Conservation (phyloP, 106 monocot species). For the Dioscorea dumetorum region DNA sequence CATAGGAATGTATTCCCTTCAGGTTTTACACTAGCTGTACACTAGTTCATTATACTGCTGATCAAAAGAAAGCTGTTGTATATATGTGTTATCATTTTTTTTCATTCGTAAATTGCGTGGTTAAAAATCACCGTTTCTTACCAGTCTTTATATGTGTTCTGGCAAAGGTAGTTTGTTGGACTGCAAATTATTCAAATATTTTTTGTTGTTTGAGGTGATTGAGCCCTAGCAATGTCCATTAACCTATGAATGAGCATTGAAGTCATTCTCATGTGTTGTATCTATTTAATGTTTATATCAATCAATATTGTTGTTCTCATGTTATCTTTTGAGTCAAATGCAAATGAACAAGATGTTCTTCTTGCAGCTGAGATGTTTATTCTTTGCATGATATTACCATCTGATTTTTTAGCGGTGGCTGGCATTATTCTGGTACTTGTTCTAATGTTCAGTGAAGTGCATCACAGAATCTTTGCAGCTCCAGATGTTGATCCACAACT, state of each 20-base stretch:
- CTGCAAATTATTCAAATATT: neutral
- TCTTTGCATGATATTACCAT: too few species aligned
- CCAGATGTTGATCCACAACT: too few species aligned
- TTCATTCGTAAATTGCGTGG: neutral
- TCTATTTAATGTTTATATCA: too few species aligned
- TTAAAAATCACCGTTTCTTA: neutral
- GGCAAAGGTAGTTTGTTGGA: neutral
- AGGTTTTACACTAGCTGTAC: conserved; percentile 5
- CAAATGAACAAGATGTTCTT: too few species aligned
- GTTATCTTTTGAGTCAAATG: too few species aligned
- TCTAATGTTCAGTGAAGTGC: too few species aligned
- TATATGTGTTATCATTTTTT: neutral
- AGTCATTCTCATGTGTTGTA: neutral
- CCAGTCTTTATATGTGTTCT: neutral
- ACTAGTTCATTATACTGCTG: neutral
- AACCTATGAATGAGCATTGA: neutral
- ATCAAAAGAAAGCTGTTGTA: conserved; percentile 15
- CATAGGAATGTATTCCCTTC: conserved; percentile 2
- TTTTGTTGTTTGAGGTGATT: neutral
- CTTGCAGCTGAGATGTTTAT: too few species aligned
- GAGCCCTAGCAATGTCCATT: neutral
- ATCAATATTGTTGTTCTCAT: too few species aligned
- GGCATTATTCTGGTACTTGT: too few species aligned
- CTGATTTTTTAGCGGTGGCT: too few species aligned
- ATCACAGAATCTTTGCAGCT: too few species aligned